Percentiles rank a stretch among this genome's conserved stretches.
Evolutionary conservation across 2,329 filamentous ascomycete species (phyloP).

Genomic region (Nemania abortiva): DNA sequence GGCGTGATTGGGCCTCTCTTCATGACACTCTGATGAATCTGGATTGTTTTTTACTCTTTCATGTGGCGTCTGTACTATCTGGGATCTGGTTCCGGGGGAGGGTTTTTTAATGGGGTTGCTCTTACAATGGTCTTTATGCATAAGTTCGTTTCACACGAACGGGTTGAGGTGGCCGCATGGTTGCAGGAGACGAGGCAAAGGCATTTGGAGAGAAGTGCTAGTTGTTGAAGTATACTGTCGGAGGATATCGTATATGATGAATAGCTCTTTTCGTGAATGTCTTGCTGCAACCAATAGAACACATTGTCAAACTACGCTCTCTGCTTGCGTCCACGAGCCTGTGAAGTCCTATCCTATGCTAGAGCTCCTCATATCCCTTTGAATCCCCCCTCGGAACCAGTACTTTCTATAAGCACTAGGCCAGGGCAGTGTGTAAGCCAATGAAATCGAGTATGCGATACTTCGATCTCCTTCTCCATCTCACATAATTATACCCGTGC

Average conservation of each 20-base stretch:
- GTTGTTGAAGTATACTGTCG: constrained; percentile 29
- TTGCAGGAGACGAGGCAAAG: constrained; percentile 2
- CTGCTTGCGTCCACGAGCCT: not conserved
- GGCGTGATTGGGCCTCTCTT: constrained; percentile 22
- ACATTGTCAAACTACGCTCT: not conserved
- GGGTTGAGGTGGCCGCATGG: not conserved
- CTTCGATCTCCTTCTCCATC: too few species aligned
- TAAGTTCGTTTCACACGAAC: constrained; percentile 13
- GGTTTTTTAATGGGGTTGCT: constrained; percentile 6
- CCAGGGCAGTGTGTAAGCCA: too few species aligned
- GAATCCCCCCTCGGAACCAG: too few species aligned
- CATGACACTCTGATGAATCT: constrained; percentile 25
- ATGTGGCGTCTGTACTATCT: constrained; percentile 25
- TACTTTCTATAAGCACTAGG: too few species aligned
- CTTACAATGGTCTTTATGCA: constrained; percentile 18
- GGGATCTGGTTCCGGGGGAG: constrained; percentile 1
- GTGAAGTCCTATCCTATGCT: not conserved
- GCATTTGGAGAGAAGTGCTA: constrained; percentile 26
- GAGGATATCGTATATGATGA: constrained; percentile 39
- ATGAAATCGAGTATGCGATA: too few species aligned
- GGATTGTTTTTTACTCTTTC: not conserved
- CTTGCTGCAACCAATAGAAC: constrained; percentile 35
- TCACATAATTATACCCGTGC: too few species aligned
- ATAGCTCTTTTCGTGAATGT: constrained; percentile 35
- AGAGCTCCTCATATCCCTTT: too few species aligned